Evolutionary conservation across 2,329 filamentous ascomycete species (phyloP).

Genomic region (Nectriaceae sp.): DNA sequence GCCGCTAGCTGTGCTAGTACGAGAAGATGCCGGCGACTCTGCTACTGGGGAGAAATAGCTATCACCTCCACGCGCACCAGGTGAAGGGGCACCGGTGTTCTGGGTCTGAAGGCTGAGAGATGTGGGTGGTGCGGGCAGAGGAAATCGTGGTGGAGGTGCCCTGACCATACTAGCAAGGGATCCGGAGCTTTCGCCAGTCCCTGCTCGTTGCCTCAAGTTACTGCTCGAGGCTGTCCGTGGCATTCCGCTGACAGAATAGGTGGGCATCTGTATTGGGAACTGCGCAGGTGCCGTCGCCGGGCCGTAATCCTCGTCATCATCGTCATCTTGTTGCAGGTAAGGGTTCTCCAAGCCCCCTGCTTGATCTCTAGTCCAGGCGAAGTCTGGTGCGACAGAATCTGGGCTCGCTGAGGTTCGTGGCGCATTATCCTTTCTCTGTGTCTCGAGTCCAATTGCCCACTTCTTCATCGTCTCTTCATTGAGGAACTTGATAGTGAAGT

Average conservation of each 20-base stretch:
- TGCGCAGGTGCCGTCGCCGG: conserved; percentile 38
- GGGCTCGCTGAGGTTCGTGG: conserved; percentile 48
- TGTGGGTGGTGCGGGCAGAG: conserved; percentile 58
- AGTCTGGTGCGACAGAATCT: conserved; percentile 66
- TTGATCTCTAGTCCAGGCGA: conserved; percentile 75
- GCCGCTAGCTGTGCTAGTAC: conserved; percentile 73
- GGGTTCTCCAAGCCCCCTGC: conserved; percentile 75
- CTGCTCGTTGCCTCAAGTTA: conserved; percentile 74
- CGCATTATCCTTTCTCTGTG: conserved; percentile 67
- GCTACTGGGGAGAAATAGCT: conserved; percentile 92
- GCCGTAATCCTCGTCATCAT: conserved; percentile 60
- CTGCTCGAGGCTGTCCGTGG: conserved; percentile 62
- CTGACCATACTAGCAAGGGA: conserved; percentile 59
- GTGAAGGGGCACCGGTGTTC: conserved; percentile 52
- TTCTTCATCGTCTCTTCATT: conserved; percentile 93
- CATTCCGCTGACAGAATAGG: conserved; percentile 27
- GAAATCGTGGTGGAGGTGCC: conserved; percentile 71
- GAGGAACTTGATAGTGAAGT: conserved; percentile 90
- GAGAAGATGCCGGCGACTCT: conserved; percentile 76
- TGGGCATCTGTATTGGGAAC: conserved; percentile 35
- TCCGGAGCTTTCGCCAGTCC: conserved; percentile 69
- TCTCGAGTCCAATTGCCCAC: conserved; percentile 80
- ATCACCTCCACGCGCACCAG: conserved; percentile 64
- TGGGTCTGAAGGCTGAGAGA: conserved; percentile 71
- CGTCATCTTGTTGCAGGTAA: conserved; percentile 67